Base-by-base conservation (phyloP, 768 basidiomycete genomes). In the Pleurotus platypus region DNA sequence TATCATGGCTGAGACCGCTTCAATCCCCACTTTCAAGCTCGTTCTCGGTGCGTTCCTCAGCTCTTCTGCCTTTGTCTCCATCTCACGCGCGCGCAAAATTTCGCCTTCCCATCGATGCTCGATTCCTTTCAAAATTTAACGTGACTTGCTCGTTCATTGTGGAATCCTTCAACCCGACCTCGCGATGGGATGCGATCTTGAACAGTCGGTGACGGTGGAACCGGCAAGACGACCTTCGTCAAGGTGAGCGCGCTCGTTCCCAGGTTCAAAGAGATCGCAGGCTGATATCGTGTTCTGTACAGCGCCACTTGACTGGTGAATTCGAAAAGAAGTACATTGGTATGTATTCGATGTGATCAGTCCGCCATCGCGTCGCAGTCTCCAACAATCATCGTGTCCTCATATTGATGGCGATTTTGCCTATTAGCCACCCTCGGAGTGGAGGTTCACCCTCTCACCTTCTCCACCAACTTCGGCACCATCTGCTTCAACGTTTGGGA, bases 401-500 rank as follows among this genome's bases (percentile, higher is more conserved):
- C 42, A 47, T 30, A 46, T 60, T 67, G 57, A 61, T 47, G 57
- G 40, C 49, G 46, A 45, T 50, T 61, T 46, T 57, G 58, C 45
- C 57, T 43, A 58, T 38, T 73, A 98, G 97, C 97, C 69, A 99
- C 97, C 57, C 91, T 99, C 59, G 97, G 97, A 83, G 97, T 98
- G 66, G 97, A 99, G 75, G 97, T 99, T 47, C 97, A 98, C 78
- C 97, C 97, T 60, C 81, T 99, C 57, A 72, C 81, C 46, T 99
- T 99, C 84, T 79, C 90, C 65, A 99, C 97, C 81, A 98, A 98
- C 85, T 98, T 90, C 67, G 97, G 97, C 66, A 96, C 89, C 40
- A 94, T 99, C 79, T 91, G 91, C 79, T 99, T 99, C 86, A 98
- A 98, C 71, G 96, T 98, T 55, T 99, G 97, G 97, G 97, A 99